These are phyloP conservation scores for Nepenthes gracilis DNA, from an alignment of 148 eudicot genomes.

Conservation along the genomic window DNA sequence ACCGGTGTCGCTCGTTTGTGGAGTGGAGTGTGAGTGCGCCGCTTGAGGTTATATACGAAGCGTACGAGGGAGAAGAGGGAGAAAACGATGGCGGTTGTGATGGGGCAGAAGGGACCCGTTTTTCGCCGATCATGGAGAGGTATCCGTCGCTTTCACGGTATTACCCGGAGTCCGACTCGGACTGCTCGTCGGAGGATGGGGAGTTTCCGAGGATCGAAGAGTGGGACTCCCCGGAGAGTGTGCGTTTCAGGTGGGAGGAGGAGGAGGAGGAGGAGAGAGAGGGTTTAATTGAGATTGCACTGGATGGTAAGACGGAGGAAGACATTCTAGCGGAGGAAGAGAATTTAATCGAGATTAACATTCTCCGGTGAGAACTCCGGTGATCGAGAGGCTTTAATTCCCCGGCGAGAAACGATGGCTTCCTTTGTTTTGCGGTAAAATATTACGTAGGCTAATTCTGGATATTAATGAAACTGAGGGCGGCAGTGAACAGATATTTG, in stretches of 20 bases:
- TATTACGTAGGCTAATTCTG: too few species aligned
- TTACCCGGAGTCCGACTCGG: conserved; percentile 57
- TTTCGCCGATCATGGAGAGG: conserved; percentile 8
- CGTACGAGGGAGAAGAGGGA: conserved; percentile 41
- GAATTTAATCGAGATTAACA: conserved; percentile 68
- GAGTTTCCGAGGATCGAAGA: conserved; percentile 18
- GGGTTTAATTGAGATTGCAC: conserved; percentile 59
- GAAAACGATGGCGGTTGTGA: conserved; percentile 10
- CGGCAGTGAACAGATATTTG: too few species aligned
- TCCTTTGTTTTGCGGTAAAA: too few species aligned
- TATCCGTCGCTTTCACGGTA: conserved; percentile 46
- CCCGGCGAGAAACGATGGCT: background rate
- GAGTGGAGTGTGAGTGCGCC: conserved; percentile 71
- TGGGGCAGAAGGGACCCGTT: conserved; percentile 1
- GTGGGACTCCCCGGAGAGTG: conserved; percentile 20
- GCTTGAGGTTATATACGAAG: conserved; percentile 67
- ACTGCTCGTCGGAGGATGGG: conserved; percentile 28
- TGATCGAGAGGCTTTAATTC: background rate
- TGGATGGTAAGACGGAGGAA: conserved; percentile 16
- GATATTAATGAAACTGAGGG: too few species aligned
- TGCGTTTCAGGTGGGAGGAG: conserved; percentile 28
- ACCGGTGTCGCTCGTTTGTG: conserved; percentile 8
- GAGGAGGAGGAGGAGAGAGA: conserved; percentile 32
- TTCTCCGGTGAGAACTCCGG: conserved; percentile 6
- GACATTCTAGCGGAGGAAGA: conserved; percentile 43